Evolutionary conservation across 805 yeast genomes (phyloP), one percentile per base, ranked within the genome.

Genomic region (Candida silvicultrix): DNA sequence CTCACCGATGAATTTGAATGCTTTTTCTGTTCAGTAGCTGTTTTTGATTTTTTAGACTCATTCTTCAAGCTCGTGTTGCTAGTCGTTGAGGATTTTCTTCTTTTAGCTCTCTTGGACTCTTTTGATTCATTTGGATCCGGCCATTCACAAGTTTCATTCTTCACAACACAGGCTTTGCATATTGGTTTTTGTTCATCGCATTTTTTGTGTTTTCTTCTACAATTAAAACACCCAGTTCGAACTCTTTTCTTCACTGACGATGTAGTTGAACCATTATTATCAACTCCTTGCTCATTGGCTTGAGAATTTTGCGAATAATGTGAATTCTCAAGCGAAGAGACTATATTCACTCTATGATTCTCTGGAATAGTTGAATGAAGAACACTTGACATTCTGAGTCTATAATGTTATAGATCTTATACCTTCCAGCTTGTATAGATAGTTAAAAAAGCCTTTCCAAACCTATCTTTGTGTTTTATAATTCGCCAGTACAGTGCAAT

Each of bases 131-230:
- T 32, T n/a, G 16, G 28, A 20, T 41, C 31, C 2, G 43, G 70
- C 70, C 70, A 66, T 28, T 64, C 57, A 50, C 70, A 66, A 45
- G 54, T 70, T 28, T 63, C 54, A 16, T 59, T 59, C 47, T 65
- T 65, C 11, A 57, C 38, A 12, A 58, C 52, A 48, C 70, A 66
- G 38, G 63, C 64, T 11, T 58, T 60, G 58, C 83, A 78, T 28
- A 71, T 72, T 2, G 83, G 82, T 40, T 66, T 67, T 45, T 70
- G 73, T 54, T 77, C 83, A 58, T 77, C 82, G 59, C 83, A 75
- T 53, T 75, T 75, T 65, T 74, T 71, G 53, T 75, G 80, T 46
- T 77, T 65, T 46, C 71, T 74, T 37, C 79, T 65, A 53, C 80
- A 75, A 8, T 80, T 75, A 41, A 73, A 59, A 56, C 80, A 75